Base-by-base conservation (phyloP, 139 green algal genomes). In the Bryopsis sp. region DNA sequence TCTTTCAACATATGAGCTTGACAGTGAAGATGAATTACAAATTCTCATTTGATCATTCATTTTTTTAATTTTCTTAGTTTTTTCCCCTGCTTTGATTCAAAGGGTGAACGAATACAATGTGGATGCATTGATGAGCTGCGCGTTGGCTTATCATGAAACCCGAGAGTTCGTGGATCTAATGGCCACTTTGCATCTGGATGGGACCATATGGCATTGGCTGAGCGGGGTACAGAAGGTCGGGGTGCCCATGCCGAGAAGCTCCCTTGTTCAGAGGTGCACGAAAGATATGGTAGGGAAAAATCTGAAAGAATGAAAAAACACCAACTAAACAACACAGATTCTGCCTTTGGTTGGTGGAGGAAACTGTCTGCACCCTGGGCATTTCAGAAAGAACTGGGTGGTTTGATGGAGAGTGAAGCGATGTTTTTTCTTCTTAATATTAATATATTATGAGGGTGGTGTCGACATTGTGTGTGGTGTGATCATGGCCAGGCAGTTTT, bases 61-160 rank as follows among this genome's bases (percentile, higher is more conserved):
- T n/a, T n/a, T n/a, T n/a, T n/a, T n/a, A 39, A 46, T 46, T 65
- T 8, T 8, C 26, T 8, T 58, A 6, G 4, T 37, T 57, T 3
- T 32, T 34, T 33, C 11, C 15, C 35, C 4, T 50, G 26, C 24
- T 58, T 5, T 15, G 22, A 57, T 54, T 33, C 7, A 24, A 28
- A 69, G 62, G 28, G 37, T 69, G 8, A 35, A 69, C 29, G 62
- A 48, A 24, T 35, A 37, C 26, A 24, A 58, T 33, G 62, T 69
- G 37, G 37, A 69, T 57, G 62, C 39, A 28, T 69, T 35, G 7
- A 58, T 69, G 33, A 19, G n/a, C 54, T 69, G 62, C 29, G 35
- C 31, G n/a, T 69, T 69, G 62, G 11, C 43, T 6, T 57, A 69
- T 35, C 62, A 69, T 36, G 11, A 35, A 50, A 69, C 62, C 4